Percentiles rank a stretch among this genome's conserved stretches.
phyloP scores from a whole-genome alignment of 2,329 filamentous ascomycete species.

The Epichloe sp. region DNA sequence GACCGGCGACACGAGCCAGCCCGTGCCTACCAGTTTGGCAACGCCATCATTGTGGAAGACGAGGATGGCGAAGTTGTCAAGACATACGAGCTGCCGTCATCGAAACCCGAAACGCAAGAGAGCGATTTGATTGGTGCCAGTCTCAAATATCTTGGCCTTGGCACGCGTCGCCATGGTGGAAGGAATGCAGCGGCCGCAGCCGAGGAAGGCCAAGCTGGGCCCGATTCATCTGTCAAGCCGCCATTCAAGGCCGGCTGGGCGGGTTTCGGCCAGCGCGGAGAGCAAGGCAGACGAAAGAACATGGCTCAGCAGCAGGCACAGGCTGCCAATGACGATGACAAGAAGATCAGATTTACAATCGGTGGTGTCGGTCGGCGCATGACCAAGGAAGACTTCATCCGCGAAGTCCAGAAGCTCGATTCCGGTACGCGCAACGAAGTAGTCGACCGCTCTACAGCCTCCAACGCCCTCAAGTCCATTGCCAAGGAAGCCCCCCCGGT shows the following conservation, averaged over 20 bases:
- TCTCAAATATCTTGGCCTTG: conserved; percentile 42
- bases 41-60: conserved; percentile 78
- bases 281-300: conserved; percentile 24
- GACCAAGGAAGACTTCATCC: conserved; percentile 70
- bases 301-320: conserved; percentile 26
- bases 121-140: conserved; percentile 28
- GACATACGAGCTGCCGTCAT: conserved; percentile 59
- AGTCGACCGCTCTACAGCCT: conserved; percentile 36
- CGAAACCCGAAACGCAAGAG: conserved; percentile 31
- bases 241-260: conserved; percentile 36
- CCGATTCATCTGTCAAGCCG: conserved; percentile 23
- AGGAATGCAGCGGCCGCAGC: conserved; percentile 19
- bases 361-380: conserved; percentile 59
- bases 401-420: conserved; percentile 60
- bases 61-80: conserved; percentile 79
- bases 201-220: conserved; percentile 19
- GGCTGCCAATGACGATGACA: conserved; percentile 42
- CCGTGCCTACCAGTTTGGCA: conserved; percentile 75
- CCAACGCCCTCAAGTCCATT: conserved; percentile 33
- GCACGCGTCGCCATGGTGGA: conserved; percentile 28
- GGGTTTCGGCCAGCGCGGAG: conserved; percentile 28
- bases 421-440: conserved; percentile 45
- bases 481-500: conserved; percentile 28
- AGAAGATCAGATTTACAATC: conserved; percentile 63
- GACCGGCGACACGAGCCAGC: conserved; percentile 57